Base-by-base conservation (phyloP, 768 basidiomycete species). In the Omphalotus guepiniiformis region DNA sequence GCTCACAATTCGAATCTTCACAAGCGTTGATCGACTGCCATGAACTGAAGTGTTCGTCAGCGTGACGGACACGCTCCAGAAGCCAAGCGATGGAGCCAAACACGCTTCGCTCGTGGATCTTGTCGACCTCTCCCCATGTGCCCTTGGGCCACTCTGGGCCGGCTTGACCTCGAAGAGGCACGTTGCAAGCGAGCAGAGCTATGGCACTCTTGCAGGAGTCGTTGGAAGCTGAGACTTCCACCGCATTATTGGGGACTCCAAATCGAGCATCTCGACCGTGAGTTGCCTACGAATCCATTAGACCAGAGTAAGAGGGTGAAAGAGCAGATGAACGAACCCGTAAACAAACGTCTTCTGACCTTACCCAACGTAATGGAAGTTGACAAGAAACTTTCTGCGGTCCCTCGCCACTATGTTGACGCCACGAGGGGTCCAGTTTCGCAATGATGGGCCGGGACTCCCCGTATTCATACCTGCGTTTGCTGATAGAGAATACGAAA, bases 1-100 rank as follows among this genome's bases (percentile, higher is more conserved):
- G 75, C 55, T 82, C 75, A 64, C 93, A 96, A 45, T 74, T 73
- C 19, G 66, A 68, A 32, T 73, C 68, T 3, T 73, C 68, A 0
- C 69, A 65, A 3, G 72, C 54, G 2, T 73, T 65, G 25, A 83
- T 67, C 1, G 61, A 51, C 48, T 88, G 84, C 94, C 94, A 97
- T 2, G 70, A 57, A 22, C 67, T 68, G 55, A 87, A 77, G 48
- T 76, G 68, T 29, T 80, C 80, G 19, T 85, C 79, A 48, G 92
- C 78, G 49, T 83, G 79, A 11, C 88, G 82, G 51, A 94, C 76
- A 41, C 91, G 81, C 59, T 93, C 89, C 19, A 91, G 69, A 16
- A 96, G 67, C 93, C 94, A 97, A 2, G 92, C 87, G 13, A 95
- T 61, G 4, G 83, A 73, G 51, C 79, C 80, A 72, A 93, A 95